These are phyloP conservation scores for Rostrohypoxylon terebratum DNA, from an alignment of 495 filamentous ascomycete species.

Conservation along the genomic window DNA sequence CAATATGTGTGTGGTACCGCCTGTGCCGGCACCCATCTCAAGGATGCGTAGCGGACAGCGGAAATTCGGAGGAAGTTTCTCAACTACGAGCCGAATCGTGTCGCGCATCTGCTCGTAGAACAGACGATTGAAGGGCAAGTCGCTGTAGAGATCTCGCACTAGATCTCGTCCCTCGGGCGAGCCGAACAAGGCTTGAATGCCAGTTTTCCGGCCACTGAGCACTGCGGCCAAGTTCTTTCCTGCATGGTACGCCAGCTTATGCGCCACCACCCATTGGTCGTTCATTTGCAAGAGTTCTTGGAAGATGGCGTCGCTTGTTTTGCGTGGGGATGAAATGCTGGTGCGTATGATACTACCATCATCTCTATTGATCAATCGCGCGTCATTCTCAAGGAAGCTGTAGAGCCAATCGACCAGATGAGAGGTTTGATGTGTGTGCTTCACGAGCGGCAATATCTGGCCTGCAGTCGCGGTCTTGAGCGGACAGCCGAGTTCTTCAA, in stretches of 20 bases:
- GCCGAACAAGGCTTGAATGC: constrained; percentile 59
- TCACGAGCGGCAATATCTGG: constrained; percentile 52
- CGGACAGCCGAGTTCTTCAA: constrained; percentile 56
- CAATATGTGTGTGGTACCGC: constrained; percentile 54
- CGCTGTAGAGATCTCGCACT: constrained; percentile 56
- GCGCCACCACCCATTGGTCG: not conserved
- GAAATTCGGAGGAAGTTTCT: constrained; percentile 19
- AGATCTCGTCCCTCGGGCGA: constrained; percentile 56
- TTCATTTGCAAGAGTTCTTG: constrained; percentile 46
- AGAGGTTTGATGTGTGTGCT: constrained; percentile 49
- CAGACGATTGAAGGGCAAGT: constrained; percentile 53
- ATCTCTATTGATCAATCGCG: constrained; percentile 53
- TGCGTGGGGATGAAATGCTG: constrained; percentile 40
- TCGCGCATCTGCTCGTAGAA: constrained; percentile 52
- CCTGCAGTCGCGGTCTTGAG: constrained; percentile 51
- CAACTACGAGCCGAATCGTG: constrained; percentile 50
- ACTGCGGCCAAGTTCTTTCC: constrained; percentile 55
- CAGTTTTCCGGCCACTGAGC: constrained; percentile 56
- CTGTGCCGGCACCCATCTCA: constrained; percentile 55
- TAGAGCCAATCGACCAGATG: constrained; percentile 57
- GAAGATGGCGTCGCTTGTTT: constrained; percentile 46
- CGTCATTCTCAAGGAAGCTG: constrained; percentile 53
- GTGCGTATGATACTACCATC: constrained; percentile 52
- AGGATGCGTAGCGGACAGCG: constrained; percentile 47
- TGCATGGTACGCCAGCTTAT: constrained; percentile 13